Evolutionary conservation across 495 filamentous ascomycete genomes (phyloP).

Genomic region (Podospora anserina): DNA sequence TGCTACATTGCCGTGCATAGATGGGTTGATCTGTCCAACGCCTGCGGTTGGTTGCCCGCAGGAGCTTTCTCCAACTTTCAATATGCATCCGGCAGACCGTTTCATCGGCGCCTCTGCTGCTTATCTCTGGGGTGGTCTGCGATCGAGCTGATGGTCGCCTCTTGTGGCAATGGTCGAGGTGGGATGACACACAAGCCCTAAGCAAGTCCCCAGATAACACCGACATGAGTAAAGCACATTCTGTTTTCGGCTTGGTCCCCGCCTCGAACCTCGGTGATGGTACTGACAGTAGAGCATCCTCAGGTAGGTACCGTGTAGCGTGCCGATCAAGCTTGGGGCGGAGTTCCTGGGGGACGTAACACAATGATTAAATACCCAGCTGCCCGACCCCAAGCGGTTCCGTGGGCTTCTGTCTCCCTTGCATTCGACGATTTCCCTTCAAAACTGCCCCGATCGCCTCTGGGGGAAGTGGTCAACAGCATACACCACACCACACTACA

Average conservation of each 20-base stretch:
- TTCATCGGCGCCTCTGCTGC: constrained; percentile 3
- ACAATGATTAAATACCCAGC: constrained; percentile 10
- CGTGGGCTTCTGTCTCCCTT: not conserved
- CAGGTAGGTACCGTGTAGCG: not conserved
- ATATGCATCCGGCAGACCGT: constrained; percentile 9
- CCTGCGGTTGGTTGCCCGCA: not conserved
- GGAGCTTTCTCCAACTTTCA: not conserved
- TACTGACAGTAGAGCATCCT: not conserved
- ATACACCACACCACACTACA: not conserved
- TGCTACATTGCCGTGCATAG: not conserved
- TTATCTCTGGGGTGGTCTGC: constrained; percentile 15
- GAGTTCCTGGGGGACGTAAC: not conserved
- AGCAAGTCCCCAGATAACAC: not conserved
- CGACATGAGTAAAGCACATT: not conserved
- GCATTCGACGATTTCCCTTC: not conserved
- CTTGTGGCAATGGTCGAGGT: not conserved
- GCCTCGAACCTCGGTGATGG: not conserved
- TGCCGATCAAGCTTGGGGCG: not conserved
- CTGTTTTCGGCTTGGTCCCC: not conserved
- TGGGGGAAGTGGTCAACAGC: no score
- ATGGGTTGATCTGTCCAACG: constrained; percentile 8
- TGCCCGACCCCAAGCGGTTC: not conserved
- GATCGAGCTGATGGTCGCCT: not conserved
- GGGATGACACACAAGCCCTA: not conserved
- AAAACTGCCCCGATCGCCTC: no score